Evolutionary conservation across 164 flowering plant genomes (phyloP).

Genomic region (Nymphaea colorata): DNA sequence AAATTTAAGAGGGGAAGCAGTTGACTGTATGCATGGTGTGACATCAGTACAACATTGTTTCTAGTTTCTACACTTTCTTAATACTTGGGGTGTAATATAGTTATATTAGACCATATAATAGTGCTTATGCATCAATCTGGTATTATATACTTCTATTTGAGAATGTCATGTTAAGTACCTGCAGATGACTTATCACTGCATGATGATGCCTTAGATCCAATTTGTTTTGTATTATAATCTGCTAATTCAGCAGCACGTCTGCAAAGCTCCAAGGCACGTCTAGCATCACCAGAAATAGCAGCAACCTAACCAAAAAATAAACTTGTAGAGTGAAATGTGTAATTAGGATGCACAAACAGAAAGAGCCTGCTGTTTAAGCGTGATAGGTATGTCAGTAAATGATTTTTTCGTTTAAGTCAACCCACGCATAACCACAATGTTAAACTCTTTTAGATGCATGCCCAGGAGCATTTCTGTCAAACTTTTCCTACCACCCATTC

Average conservation of each 20-base stretch:
- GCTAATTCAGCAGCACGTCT: slow-evolving; percentile 93
- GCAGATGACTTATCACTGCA: not conserved
- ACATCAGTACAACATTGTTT: no score
- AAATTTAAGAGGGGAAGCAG: no score
- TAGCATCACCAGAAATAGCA: slow-evolving; percentile 97
- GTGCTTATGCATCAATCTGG: not conserved
- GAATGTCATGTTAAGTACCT: not conserved
- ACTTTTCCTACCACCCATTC: not conserved
- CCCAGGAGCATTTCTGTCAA: not conserved
- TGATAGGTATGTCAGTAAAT: not conserved
- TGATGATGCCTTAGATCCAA: not conserved
- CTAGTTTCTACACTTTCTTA: no score
- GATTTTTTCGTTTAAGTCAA: not conserved
- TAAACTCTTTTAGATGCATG: not conserved
- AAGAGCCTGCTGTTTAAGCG: no score
- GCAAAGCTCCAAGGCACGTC: slow-evolving; percentile 90
- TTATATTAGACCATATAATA: no score
- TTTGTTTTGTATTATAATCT: slow-evolving; percentile 54
- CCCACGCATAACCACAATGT: not conserved
- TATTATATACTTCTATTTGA: no score
- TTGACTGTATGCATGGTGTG: no score
- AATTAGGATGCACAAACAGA: no score
- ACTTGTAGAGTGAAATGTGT: not conserved
- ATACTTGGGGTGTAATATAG: no score
- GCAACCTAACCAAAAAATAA: slow-evolving; percentile 53